Evolutionary conservation across 306 rosid species (phyloP), one percentile per base, ranked within the genome.

Genomic region (Inga laurina): DNA sequence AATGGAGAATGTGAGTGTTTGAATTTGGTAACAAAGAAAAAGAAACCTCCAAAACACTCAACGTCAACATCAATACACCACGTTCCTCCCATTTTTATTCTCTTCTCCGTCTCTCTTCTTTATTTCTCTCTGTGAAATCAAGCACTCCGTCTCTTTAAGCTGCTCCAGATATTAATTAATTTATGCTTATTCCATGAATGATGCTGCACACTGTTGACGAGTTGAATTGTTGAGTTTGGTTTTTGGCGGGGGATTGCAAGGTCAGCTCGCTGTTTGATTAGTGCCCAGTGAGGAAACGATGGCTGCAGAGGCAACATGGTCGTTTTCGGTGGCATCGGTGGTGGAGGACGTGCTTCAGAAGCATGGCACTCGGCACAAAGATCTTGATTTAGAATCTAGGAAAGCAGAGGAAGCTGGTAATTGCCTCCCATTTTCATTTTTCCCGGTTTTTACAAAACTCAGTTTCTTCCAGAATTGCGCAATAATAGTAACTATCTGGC

Each of bases 331-430:
- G 39, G 91, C 93, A 39, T 90, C 97, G 15, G 80, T 94, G 79
- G 92, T 96, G 87, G 97, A 96, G 80, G 92, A 96, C 79, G 97
- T 96, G 78, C 99, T 96, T 71, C 97, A 92, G 72, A 97, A 91
- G 78, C 97, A 96, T 24, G 94, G 97, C 15, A 82, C 77, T 85
- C 89, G 92, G 19, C 87, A 74, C 87, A 83, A 91, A 57, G 96
- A 86, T 85, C 93, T 96, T 67, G 96, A 93, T 90, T 92, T 92
- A 85, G 97, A 90, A 77, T 92, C 87, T 43, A 88, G 98, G 54
- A 91, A 87, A 88, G 92, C 98, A 3, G 91, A 96, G 88, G 96
- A 96, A 93, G 93, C 93, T 52, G 99, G 99, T 96, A 90, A 51
- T 68, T 72, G 12, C 19, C 44, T 56, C 43, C 3, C 43, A 5